These are phyloP conservation scores for Solanum chmielewskii DNA, from an alignment of 257 asterid genomes.

Conservation along the genomic window DNA sequence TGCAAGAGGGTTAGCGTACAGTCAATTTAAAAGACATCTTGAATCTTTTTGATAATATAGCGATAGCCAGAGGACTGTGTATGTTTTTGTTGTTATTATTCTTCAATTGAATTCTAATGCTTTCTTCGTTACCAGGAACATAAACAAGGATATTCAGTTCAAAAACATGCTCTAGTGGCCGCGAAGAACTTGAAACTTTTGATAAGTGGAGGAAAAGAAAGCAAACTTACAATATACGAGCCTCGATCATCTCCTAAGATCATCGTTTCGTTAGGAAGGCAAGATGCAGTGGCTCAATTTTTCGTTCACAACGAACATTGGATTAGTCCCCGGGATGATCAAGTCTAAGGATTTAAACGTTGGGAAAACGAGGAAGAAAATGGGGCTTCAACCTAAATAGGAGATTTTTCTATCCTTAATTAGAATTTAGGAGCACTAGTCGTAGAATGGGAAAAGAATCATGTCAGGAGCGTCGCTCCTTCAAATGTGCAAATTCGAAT, in stretches of 20 bases:
- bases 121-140: slow-evolving; percentile 29
- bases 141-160: slow-evolving; percentile 69
- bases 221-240: slow-evolving; percentile 50
- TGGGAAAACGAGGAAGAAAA: slow-evolving; percentile 58
- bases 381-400: slow-evolving; percentile 38
- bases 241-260: slow-evolving; percentile 26
- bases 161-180: slow-evolving; percentile 43
- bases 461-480: too few relatives aligned
- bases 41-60: not conserved
- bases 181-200: too few relatives aligned
- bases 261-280: slow-evolving; percentile 27
- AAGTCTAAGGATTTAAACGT: slow-evolving; percentile 78
- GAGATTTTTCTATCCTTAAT: too few relatives aligned
- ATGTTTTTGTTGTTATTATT: too few relatives aligned
- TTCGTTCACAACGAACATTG: slow-evolving; percentile 52
- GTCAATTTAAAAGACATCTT: too few relatives aligned
- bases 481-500: not conserved
- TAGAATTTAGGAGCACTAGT: too few relatives aligned
- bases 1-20: too few relatives aligned
- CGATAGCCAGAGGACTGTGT: not conserved
- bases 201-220: too few relatives aligned
- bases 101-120: not conserved
- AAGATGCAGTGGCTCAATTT: slow-evolving; percentile 76
- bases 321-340: slow-evolving; percentile 71
- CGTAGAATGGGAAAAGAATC: too few relatives aligned